Evolutionary conservation across 2,329 filamentous ascomycete species (phyloP), one percentile per base, ranked within the genome.

Genomic region (Aspergillus jensenii): DNA sequence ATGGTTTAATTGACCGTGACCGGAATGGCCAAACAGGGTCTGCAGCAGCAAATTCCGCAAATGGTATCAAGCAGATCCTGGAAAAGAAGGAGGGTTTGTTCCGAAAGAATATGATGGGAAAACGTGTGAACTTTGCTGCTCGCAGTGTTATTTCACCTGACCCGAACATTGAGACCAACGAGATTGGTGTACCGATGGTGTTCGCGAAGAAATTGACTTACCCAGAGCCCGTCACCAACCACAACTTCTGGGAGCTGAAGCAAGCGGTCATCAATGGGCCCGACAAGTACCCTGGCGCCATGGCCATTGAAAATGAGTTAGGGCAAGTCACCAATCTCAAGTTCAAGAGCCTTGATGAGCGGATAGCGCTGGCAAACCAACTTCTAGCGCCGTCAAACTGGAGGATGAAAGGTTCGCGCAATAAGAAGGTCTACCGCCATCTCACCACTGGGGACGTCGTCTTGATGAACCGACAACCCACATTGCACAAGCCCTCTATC

Each of bases 31-130:
- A 91, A 3, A 87, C 90, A 63, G 91, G 91, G 52, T 82, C 86
- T 17, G 90, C 91, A 27, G 90, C 87, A 14, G 88, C 89, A 68
- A 84, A 87, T 56, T 89, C 91, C 53, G 90, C 96, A 61, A 93
- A 96, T 62, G 95, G 96, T 66, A 96, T 99, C 78, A 99, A 99
- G 78, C 95, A 99, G 72, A 90, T 93, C 71, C 83, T 99, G 27
- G 95, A 99, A 78, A 99, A 99, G 82, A 99, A 99, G 78, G 96
- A 99, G 71, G 95, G 95, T 64, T 82, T 99, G 31, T 99, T 99
- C 81, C 85, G 95, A 68, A 98, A 96, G 81, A 97, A 99, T 77
- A 98, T 99, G 95, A 99, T 99, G 95, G 95, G 95, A 60, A 99
- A 99, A 82, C 92, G 95, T 81, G 95, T 99, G 78, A 98, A 99